Conservation (phyloP, 495 filamentous ascomycete genomes). For the Neurospora sp. region DNA sequence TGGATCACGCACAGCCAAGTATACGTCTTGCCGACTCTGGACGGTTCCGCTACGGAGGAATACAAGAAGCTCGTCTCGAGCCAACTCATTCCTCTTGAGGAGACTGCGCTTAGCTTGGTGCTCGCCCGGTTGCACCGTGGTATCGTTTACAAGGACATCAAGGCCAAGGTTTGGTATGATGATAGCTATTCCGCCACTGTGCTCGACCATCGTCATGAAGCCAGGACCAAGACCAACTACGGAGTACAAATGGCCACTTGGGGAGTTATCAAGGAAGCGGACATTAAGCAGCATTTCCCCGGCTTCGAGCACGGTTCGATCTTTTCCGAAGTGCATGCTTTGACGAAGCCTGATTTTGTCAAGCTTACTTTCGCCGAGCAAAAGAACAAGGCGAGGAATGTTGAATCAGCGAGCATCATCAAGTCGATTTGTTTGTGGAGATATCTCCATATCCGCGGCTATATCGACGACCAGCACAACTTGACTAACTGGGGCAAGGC, state of each 20-base stretch:
- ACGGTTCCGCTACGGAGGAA: slow-evolving; percentile 66
- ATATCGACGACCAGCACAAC: slow-evolving; percentile 68
- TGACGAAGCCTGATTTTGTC: slow-evolving; percentile 56
- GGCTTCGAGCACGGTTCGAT: slow-evolving; percentile 44
- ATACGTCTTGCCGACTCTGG: slow-evolving; percentile 64
- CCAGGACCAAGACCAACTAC: slow-evolving; percentile 41
- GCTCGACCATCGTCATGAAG: slow-evolving; percentile 45
- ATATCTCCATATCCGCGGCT: slow-evolving; percentile 81
- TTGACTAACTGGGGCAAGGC: slow-evolving; percentile 79
- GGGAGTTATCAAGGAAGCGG: slow-evolving; percentile 51
- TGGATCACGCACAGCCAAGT: slow-evolving; percentile 72
- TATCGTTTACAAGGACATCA: slow-evolving; percentile 66
- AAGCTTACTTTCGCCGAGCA: slow-evolving; percentile 49
- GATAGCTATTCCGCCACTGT: slow-evolving; percentile 52
- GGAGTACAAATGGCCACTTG: slow-evolving; percentile 56
- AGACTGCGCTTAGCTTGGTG: slow-evolving; percentile 63
- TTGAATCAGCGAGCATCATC: slow-evolving; percentile 60
- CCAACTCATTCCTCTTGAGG: slow-evolving; percentile 60
- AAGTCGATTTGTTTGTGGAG: slow-evolving; percentile 71
- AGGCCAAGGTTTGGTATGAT: slow-evolving; percentile 78
- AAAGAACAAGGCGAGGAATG: slow-evolving; percentile 27
- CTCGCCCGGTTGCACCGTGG: slow-evolving; percentile 70
- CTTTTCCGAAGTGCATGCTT: slow-evolving; percentile 44
- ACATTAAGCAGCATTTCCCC: slow-evolving; percentile 35
- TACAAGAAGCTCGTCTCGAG: slow-evolving; percentile 69